Evolutionary conservation across 805 yeast species (phyloP).

Genomic region (Ogataea saltuana): DNA sequence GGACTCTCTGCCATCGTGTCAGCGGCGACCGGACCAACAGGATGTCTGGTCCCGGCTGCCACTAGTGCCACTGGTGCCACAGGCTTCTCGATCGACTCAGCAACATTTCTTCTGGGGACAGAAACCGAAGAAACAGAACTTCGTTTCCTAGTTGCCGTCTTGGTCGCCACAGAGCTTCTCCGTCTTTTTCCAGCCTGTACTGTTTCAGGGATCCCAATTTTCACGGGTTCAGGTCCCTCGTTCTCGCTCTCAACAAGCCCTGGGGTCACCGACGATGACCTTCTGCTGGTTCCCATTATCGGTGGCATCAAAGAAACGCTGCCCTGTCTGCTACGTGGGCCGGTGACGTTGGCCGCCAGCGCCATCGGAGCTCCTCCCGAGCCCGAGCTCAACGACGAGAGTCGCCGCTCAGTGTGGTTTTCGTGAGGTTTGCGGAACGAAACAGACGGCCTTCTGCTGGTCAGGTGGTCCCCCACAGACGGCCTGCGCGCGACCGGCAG

Average conservation of each 20-base stretch:
- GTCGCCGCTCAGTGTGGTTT: constrained; percentile 14
- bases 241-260: constrained; percentile 8
- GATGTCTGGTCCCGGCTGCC: too few relatives aligned
- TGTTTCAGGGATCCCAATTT: constrained; percentile 17
- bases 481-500: constrained; percentile 1
- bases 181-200: constrained; percentile 15
- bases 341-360: constrained; percentile 4
- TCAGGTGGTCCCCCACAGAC: neutral
- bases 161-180: constrained; percentile 35
- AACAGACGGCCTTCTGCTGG: constrained; percentile 12
- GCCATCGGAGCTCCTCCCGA: neutral
- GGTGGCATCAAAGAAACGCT: constrained; percentile 3
- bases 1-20: too few relatives aligned
- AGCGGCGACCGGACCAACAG: too few relatives aligned
- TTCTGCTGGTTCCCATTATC: neutral
- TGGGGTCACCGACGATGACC: constrained; percentile 8
- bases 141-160: constrained; percentile 9
- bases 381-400: constrained; percentile 22
- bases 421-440: constrained; percentile 12
- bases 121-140: too few relatives aligned
- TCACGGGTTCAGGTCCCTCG: constrained; percentile 9
- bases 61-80: too few relatives aligned
- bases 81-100: constrained; percentile 3
- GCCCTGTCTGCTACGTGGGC: constrained; percentile 10
- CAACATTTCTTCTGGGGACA: constrained; percentile 1